Percentiles rank a stretch among this genome's conserved stretches.
These are phyloP conservation scores for Saccharomycopsis malanga DNA, from an alignment of 805 yeast genomes.

Conservation along the genomic window DNA sequence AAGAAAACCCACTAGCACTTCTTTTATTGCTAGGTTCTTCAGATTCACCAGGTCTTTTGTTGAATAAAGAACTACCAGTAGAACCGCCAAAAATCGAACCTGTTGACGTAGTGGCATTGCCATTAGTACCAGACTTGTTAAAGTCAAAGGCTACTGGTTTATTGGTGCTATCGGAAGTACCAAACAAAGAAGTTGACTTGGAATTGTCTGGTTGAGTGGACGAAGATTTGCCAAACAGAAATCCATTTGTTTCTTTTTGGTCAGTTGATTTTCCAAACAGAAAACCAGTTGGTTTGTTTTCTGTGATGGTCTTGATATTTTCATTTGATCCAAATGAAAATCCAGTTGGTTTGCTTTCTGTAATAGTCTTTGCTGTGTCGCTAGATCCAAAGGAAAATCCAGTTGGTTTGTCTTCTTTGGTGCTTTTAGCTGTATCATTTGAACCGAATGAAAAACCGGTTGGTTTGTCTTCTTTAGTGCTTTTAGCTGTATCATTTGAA, in stretches of 20 bases:
- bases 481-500: background rate
- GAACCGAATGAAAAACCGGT: background rate
- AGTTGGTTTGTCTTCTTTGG: background rate
- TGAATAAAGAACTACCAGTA: background rate
- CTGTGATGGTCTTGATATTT: background rate
- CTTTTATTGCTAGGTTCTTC: background rate
- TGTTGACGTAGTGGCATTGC: background rate
- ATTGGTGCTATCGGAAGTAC: background rate
- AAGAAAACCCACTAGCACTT: too few species aligned
- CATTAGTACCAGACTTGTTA: background rate
- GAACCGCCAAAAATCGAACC: background rate
- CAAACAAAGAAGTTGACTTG: too few species aligned
- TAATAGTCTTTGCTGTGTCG: background rate
- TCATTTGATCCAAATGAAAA: slow-evolving; percentile 1
- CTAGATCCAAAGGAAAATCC: slow-evolving; percentile 7
- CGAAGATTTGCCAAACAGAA: slow-evolving; percentile 6
- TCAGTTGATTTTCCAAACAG: background rate
- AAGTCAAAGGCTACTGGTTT: background rate
- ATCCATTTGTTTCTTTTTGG: background rate
- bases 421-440: background rate
- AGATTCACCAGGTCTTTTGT: background rate
- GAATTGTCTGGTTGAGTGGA: too few species aligned
- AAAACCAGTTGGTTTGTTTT: background rate
- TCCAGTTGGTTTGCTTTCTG: background rate
- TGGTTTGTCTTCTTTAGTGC: background rate